Evolutionary conservation across 2,329 filamentous ascomycete species (phyloP).

Genomic region (Fusarium pseudonygamai): DNA sequence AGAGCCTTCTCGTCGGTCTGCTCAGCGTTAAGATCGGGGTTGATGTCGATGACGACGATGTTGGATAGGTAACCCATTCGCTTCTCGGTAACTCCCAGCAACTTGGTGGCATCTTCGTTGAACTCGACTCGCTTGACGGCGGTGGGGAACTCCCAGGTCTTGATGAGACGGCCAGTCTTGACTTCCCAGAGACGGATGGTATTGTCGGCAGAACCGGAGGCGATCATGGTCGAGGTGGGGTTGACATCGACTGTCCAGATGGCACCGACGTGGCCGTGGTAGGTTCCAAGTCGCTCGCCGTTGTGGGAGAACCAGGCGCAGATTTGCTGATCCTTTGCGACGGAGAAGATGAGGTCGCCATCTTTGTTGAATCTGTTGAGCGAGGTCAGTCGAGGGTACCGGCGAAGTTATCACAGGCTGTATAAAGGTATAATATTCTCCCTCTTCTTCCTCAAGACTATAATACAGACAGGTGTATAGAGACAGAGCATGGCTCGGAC

Average conservation of each 20-base stretch:
- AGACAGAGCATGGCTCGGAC: conserved; percentile 38
- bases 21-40: conserved; percentile 80
- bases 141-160: conserved; percentile 97
- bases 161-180: conserved; percentile 89
- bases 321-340: conserved; percentile 94
- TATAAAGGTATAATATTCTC: conserved; percentile 5
- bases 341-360: conserved; percentile 96
- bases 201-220: conserved; percentile 97
- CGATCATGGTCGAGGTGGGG: conserved; percentile 89
- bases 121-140: conserved; percentile 99
- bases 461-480: neutral
- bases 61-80: conserved; percentile 95
- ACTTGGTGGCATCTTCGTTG: conserved; percentile 88
- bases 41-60: conserved; percentile 92
- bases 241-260: conserved; percentile 99
- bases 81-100: conserved; percentile 97
- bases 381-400: conserved; percentile 26
- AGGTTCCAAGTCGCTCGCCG: conserved; percentile 95
- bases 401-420: conserved; percentile 3
- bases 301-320: conserved; percentile 98
- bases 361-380: conserved; percentile 82
- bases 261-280: conserved; percentile 95
- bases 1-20: conserved; percentile 85
- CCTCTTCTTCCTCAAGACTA: conserved; percentile 2
- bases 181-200: conserved; percentile 98